A percentile compares a stretch with the other conserved stretches of the same genome.
These are phyloP conservation scores for Podosphaera xanthii DNA, from an alignment of 2,329 filamentous ascomycete species.

Conservation along the genomic window DNA sequence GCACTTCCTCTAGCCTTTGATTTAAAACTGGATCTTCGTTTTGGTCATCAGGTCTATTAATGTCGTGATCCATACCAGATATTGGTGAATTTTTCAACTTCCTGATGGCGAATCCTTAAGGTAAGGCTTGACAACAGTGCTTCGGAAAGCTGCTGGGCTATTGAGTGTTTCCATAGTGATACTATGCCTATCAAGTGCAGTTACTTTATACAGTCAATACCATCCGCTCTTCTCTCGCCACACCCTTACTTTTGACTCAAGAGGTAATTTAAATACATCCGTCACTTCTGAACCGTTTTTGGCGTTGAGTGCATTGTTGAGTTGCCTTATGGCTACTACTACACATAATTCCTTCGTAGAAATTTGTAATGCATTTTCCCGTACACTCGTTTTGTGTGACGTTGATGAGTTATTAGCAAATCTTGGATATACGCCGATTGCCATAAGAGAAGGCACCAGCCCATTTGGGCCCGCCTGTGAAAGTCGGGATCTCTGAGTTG, in stretches of 20 bases:
- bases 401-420: too few relatives aligned
- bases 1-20: neutral
- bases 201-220: neutral
- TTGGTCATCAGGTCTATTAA: neutral
- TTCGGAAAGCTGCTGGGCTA: neutral
- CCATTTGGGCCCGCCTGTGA: too few relatives aligned
- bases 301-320: neutral
- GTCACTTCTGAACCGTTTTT: neutral
- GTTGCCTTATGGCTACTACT: neutral
- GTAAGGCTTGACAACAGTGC: neutral
- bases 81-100: neutral
- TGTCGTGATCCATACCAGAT: neutral
- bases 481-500: too few relatives aligned
- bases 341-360: too few relatives aligned
- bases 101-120: neutral
- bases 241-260: neutral
- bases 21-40: neutral
- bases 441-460: too few relatives aligned
- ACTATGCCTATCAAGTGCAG: neutral
- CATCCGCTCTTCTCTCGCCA: neutral
- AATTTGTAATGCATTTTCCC: too few relatives aligned
- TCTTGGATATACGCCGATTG: too few relatives aligned
- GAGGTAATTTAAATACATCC: neutral
- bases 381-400: too few relatives aligned
- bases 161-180: neutral